Percentiles rank a stretch among this genome's conserved stretches.
Conservation (phyloP, 345 rosid species). For the Pugionium cornutum region DNA sequence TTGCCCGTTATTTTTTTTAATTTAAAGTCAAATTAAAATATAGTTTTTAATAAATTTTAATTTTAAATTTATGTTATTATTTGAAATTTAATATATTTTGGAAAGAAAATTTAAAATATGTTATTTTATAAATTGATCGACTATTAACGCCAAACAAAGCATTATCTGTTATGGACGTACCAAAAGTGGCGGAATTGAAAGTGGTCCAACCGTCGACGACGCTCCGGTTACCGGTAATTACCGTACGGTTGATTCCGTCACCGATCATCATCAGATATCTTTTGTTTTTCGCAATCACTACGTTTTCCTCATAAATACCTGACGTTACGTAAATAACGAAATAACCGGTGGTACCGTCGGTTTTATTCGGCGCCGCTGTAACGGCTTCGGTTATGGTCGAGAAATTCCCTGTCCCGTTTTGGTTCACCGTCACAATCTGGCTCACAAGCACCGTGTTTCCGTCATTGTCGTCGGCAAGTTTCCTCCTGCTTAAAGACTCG, state of each 20-base stretch:
- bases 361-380: constrained; percentile 71
- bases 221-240: constrained; percentile 82
- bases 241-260: constrained; percentile 79
- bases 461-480: constrained; percentile 44
- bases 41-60: too few relatives aligned
- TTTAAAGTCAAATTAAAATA: too few relatives aligned
- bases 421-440: constrained; percentile 63
- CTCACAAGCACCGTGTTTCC: constrained; percentile 45
- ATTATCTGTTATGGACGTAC: constrained; percentile 31
- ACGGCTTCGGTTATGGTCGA: constrained; percentile 70
- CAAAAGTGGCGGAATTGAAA: constrained; percentile 84
- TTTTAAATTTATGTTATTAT: too few relatives aligned
- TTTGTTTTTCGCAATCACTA: constrained; percentile 69
- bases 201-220: constrained; percentile 87
- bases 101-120: too few relatives aligned
- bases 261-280: constrained; percentile 80
- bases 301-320: constrained; percentile 78
- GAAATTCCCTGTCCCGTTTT: constrained; percentile 77
- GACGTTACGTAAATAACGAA: constrained; percentile 68
- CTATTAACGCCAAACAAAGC: background rate
- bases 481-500: constrained; percentile 60
- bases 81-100: too few relatives aligned
- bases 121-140: too few relatives aligned
- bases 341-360: constrained; percentile 55
- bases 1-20: too few relatives aligned